phyloP scores from a whole-genome alignment of 768 basidiomycete genomes.

The Auricularia heimuer region DNA sequence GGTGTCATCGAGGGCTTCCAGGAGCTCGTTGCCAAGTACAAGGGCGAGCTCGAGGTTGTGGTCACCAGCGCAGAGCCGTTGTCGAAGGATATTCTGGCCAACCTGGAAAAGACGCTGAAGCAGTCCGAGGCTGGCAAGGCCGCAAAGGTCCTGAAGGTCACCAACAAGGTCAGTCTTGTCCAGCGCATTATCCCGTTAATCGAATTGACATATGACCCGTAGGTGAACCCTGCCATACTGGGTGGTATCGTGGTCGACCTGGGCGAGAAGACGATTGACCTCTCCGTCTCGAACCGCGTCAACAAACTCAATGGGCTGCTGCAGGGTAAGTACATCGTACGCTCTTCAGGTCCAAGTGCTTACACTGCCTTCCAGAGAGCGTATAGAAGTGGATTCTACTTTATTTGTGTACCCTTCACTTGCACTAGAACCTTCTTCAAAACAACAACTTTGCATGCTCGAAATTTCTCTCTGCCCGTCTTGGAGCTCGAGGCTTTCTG shows the following conservation, averaged over 20 bases:
- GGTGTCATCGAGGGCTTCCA: constrained; percentile 89
- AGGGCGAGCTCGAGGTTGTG: constrained; percentile 85
- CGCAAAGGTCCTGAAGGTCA: constrained; percentile 80
- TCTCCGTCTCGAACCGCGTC: constrained; percentile 88
- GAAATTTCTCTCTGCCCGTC: too few relatives aligned
- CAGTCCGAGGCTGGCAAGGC: constrained; percentile 74
- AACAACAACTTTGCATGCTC: too few relatives aligned
- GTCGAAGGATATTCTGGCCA: constrained; percentile 60
- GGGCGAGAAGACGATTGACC: constrained; percentile 95
- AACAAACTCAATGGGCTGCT: constrained; percentile 89
- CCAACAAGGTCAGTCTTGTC: constrained; percentile 62
- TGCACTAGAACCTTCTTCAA: too few relatives aligned
- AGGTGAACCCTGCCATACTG: constrained; percentile 88
- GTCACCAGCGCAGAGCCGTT: constrained; percentile 84
- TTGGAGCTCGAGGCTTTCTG: too few relatives aligned
- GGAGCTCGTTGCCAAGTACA: constrained; percentile 77
- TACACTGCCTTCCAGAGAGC: not conserved
- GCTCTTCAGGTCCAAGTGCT: not conserved
- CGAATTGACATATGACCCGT: constrained; percentile 1
- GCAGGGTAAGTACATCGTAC: constrained; percentile 44
- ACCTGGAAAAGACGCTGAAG: constrained; percentile 81
- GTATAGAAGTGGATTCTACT: not conserved
- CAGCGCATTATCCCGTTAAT: not conserved
- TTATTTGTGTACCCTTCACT: not conserved
- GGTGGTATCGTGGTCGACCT: constrained; percentile 95